Evolutionary conservation across 441 rosid species (phyloP).

Genomic region (Eutrema salsugineum): DNA sequence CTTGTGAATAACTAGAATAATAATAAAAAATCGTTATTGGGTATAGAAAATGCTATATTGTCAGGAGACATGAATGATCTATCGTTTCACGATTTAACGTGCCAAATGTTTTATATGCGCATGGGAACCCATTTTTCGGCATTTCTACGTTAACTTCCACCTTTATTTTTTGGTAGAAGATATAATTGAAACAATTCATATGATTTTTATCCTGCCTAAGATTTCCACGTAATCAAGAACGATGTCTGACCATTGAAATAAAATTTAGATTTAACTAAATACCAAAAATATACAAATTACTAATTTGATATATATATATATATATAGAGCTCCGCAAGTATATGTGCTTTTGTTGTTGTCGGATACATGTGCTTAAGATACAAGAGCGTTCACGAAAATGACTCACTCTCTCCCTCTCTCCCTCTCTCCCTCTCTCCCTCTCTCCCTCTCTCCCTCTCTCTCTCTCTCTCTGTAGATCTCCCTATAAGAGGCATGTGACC

Average conservation of each 20-base stretch:
- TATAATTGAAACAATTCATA: background rate
- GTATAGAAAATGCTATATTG: conserved; percentile 9
- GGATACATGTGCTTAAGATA: conserved; percentile 26
- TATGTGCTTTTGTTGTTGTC: conserved; percentile 25
- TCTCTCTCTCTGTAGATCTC: background rate
- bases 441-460: conserved; percentile 5
- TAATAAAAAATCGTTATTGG: background rate
- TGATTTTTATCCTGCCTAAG: background rate
- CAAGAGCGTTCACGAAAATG: conserved; percentile 12
- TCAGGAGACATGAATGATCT: conserved; percentile 25
- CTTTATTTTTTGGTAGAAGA: background rate
- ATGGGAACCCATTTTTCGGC: conserved; percentile 25
- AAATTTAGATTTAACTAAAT: background rate
- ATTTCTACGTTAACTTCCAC: background rate
- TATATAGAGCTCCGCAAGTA: conserved; percentile 11
- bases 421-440: conserved; percentile 2
- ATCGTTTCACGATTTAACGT: conserved; percentile 27
- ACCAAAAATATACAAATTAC: no score
- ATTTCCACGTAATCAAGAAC: background rate
- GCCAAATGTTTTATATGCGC: conserved; percentile 2
- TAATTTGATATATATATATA: background rate
- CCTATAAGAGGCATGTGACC: conserved; percentile 38
- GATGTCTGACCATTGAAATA: background rate
- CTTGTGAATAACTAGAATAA: conserved; percentile 7
- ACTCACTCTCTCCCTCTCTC: background rate